Base-by-base conservation (phyloP, 176 grass and related monocot genomes). In the Oryza officinalis region DNA sequence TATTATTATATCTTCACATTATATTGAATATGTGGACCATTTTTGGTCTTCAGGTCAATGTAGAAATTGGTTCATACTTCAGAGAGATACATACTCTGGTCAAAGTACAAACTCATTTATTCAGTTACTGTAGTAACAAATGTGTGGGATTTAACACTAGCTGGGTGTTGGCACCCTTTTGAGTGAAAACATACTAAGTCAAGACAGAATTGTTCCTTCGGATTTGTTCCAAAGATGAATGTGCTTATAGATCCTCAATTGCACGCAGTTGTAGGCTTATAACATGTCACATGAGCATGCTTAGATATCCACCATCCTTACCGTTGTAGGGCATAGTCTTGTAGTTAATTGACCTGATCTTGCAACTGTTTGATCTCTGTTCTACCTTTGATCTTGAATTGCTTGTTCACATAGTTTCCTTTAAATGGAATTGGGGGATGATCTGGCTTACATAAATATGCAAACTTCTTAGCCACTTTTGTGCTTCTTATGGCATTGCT, bases 391-490 rank as follows among this genome's bases (percentile, higher is more conserved):
- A 0, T 23, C 30, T 63, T 79, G 74, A 81, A 82, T 30, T 75
- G 41, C 22, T 17, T 68, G 18, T 38, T 26, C 73, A 47, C 12
- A 83, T 30, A 74, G 46, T 76, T 83, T 79, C 63, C 64, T 65
- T 71, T 46, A 43, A 64, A 26, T 84, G 44, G 28, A 61, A 30
- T 25, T 76, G 32, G 32, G 32, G 32, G 4, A 5, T 6, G 4
- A 67, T 91, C 26, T 76, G 25, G 7, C 43, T 76, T 27, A 79
- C 35, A 84, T 70, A 54, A 90, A 1, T 54, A 49, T 33, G 31
- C 72, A 77, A 81, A 40, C 54, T 27, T 45, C 47, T 76, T 85
- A 45, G 50, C 67, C 33, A 57, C 75, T 75, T 91, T 82, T 90
- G 50, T 72, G 71, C 71, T 27, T 67, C 37, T 79, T 49, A 82